Evolutionary conservation across 805 yeast species (phyloP).

Genomic region (Torulaspora gathmanii): DNA sequence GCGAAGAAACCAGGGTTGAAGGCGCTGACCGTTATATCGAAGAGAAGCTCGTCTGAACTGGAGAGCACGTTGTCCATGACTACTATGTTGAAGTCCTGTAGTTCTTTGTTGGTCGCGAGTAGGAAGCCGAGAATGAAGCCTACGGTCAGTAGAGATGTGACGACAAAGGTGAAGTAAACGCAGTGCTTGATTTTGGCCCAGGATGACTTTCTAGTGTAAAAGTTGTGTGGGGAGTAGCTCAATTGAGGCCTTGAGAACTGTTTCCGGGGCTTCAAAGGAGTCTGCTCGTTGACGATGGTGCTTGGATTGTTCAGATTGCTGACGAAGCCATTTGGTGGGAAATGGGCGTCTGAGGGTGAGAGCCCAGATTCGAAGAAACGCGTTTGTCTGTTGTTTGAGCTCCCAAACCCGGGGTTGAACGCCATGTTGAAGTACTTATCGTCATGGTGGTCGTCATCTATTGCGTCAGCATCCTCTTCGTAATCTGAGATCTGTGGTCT

Average conservation of each 20-base stretch:
- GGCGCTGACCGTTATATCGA: slow-evolving; percentile 72
- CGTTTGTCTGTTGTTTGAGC: slow-evolving; percentile 6
- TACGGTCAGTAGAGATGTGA: slow-evolving; percentile 49
- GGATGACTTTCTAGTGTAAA: slow-evolving; percentile 33
- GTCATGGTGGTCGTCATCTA: slow-evolving; percentile 19
- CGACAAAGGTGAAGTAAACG: slow-evolving; percentile 35
- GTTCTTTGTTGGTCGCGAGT: slow-evolving; percentile 79
- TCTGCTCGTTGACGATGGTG: slow-evolving; percentile 18
- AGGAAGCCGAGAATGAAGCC: slow-evolving; percentile 83
- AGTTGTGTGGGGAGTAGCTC: slow-evolving; percentile 49
- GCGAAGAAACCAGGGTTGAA: slow-evolving; percentile 83
- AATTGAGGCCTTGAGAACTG: slow-evolving; percentile 17
- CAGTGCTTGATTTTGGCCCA: slow-evolving; percentile 36
- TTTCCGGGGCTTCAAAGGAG: slow-evolving; percentile 21
- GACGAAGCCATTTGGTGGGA: neutral
- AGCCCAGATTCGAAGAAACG: slow-evolving; percentile 6
- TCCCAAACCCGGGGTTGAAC: slow-evolving; percentile 2
- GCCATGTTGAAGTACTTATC: slow-evolving; percentile 9
- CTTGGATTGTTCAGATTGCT: neutral
- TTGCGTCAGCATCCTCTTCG: slow-evolving; percentile 26
- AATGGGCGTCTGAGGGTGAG: slow-evolving; percentile 4
- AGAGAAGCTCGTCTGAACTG: slow-evolving; percentile 77
- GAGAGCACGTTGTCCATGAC: slow-evolving; percentile 68
- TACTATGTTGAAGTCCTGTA: slow-evolving; percentile 58
- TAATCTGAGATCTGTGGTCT: slow-evolving; percentile 34